Base-by-base conservation (phyloP, 352 stramenopile genomes). In the Globisporangium echinulatum region DNA sequence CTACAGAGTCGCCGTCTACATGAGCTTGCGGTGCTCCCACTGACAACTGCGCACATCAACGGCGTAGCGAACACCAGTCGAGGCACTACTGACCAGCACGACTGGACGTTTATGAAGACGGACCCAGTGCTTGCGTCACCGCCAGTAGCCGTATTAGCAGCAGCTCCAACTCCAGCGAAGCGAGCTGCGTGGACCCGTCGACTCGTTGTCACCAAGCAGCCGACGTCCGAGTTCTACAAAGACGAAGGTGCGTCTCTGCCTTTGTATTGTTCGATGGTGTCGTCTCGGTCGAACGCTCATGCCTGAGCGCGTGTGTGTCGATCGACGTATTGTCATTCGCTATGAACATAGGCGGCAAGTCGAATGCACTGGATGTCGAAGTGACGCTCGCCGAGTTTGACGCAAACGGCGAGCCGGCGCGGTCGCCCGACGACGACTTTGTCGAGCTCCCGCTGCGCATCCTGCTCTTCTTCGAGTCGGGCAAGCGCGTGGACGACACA, bases 221-320 rank as follows among this genome's bases (percentile, higher is more conserved):
- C 85, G 8, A 64, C 75, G 11, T 90, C 85, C 15, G 83, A 92
- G 63, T 94, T 94, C 59, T 94, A 92, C 71, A 94, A 94, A 61
- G 85, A 94, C 55, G 85, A 94, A 91, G 85, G 70, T 77, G 33
- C 19, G 56, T 57, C 15, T 5, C 17, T 4, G 19, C 19, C 19
- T 25, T 25, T 25, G 19, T 25, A 25, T 48, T 4, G 5, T 48
- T 5, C 14, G 10, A 17, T 17, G 11, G 9, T 3, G 10, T 14
- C 6, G 43, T 8, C 10, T 4, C n/a, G 11, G 11, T 5, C 5
- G 5, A 5, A 5, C 43, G n/a, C n/a, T 51, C 47, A 36, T 25
- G 33, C 3, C 43, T 43, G 53, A 4, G 13, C 6, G 39, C 10
- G 40, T 25, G 10, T 33, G 49, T 13, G 9, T 4, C 11, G 14